Evolutionary conservation across 2,329 filamentous ascomycete species (phyloP).

Genomic region (Xylariaceae sp.): DNA sequence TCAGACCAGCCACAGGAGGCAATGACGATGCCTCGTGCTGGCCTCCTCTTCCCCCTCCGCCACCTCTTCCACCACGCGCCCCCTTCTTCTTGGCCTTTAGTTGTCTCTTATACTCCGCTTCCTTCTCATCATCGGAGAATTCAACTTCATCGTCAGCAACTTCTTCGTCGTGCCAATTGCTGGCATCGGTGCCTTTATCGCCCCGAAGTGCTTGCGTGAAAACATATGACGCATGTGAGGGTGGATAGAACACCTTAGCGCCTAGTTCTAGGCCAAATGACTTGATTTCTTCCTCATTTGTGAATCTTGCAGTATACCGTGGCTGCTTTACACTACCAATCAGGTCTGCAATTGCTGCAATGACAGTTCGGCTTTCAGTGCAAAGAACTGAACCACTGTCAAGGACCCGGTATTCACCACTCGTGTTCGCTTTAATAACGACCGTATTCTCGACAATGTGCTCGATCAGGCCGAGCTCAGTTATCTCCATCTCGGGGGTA

Average conservation of each 20-base stretch:
- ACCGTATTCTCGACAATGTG: slow-evolving; percentile 77
- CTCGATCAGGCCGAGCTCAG: slow-evolving; percentile 74
- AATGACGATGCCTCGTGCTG: slow-evolving; percentile 42
- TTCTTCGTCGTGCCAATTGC: slow-evolving; percentile 94
- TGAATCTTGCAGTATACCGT: slow-evolving; percentile 80
- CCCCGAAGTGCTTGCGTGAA: slow-evolving; percentile 81
- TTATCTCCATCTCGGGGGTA: slow-evolving; percentile 74
- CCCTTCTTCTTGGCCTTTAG: slow-evolving; percentile 66
- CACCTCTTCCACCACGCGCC: slow-evolving; percentile 43
- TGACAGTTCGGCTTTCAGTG: slow-evolving; percentile 70
- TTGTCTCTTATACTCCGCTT: slow-evolving; percentile 76
- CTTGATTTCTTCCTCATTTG: slow-evolving; percentile 67
- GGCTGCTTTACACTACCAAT: slow-evolving; percentile 85
- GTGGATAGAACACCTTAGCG: slow-evolving; percentile 76
- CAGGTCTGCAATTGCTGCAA: slow-evolving; percentile 83
- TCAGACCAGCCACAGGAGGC: slow-evolving; percentile 51
- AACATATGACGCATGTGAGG: slow-evolving; percentile 77
- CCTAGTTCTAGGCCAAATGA: slow-evolving; percentile 69
- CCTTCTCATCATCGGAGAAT: slow-evolving; percentile 95
- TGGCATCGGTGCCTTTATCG: slow-evolving; percentile 88
- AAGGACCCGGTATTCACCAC: slow-evolving; percentile 82
- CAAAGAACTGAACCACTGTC: slow-evolving; percentile 85
- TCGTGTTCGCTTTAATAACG: slow-evolving; percentile 76
- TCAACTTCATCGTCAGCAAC: slow-evolving; percentile 83
- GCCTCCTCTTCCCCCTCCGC: slow-evolving; percentile 39